Evolutionary conservation across 2,329 filamentous ascomycete genomes (phyloP), one percentile per base, ranked within the genome.

Genomic region (Hypoxylon sp.): DNA sequence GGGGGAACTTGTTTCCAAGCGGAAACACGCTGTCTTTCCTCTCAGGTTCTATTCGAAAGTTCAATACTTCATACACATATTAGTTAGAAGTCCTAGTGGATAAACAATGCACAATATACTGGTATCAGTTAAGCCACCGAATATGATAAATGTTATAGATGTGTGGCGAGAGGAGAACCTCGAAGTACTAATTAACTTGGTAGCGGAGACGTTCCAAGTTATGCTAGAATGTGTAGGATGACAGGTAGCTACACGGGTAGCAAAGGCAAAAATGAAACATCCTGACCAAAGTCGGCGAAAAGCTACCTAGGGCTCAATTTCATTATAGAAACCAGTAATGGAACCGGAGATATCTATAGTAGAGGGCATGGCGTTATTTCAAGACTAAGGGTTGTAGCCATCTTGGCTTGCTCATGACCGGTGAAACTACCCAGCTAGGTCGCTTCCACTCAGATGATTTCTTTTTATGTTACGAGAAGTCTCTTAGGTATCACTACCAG

Each of bases 381-480:
- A n/a, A 29, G 26, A 29, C 5, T 29, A 29, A 3, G 8, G 26
- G 26, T 6, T 29, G 5, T 5, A 29, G 26, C 26, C 26, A 29
- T 60, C 24, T 60, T 47, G 14, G 42, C 47, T 37, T 33, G 19
- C 48, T 11, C 8, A 31, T 53, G 17, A 13, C 39, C 48, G 29
- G 39, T 24, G 54, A 48, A 47, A 57, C 29, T 4, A 17, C 37
- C n/a, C 14, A 42, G 5, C 11, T 37, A 46, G 5, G 5, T 19
- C 13, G 14, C 17, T 26, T 33, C 17, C 24, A 47, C 22, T 47
- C 19, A 2, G 29, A 14, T 11, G 31, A n/a, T 57, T 24, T 42
- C 39, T 17, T 47, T 22, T 13, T 24, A 53, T 42, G 24, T 19
- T 48, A 29, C 31, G 14, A 29, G 50, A 63, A 60, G 60, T 67